Conservation (phyloP, 768 basidiomycete species). For the Phaeolepiota aurea region DNA sequence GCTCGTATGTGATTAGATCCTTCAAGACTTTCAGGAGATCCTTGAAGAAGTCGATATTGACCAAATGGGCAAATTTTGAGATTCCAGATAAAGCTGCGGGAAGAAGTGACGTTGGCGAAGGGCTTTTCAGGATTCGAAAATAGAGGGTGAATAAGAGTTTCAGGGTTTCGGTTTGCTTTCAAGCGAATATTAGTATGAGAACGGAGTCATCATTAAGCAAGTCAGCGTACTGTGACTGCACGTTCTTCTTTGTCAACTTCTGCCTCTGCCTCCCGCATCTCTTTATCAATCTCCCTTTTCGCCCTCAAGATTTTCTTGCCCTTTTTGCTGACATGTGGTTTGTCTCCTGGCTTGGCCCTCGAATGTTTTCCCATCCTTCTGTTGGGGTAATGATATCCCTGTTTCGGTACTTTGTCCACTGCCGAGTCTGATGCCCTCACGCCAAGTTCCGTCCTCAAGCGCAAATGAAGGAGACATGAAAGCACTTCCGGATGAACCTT, state of each 20-base stretch:
- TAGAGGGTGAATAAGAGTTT: constrained; percentile 96
- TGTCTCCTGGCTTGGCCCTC: constrained; percentile 51
- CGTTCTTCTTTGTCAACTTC: constrained; percentile 91
- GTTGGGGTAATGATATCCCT: not conserved
- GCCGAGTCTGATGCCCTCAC: constrained; percentile 70
- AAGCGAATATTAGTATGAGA: constrained; percentile 5
- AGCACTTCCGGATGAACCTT: constrained; percentile 86
- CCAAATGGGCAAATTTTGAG: constrained; percentile 88
- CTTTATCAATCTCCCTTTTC: constrained; percentile 81
- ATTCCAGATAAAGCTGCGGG: constrained; percentile 88
- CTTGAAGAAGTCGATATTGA: constrained; percentile 98
- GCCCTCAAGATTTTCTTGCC: constrained; percentile 80
- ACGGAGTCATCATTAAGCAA: too few relatives aligned
- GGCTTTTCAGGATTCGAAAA: constrained; percentile 90
- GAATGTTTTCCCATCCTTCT: constrained; percentile 21
- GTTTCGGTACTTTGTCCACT: constrained; percentile 36
- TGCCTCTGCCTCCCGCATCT: constrained; percentile 90
- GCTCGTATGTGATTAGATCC: constrained; percentile 50
- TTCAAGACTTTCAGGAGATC: constrained; percentile 87
- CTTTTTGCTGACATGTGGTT: constrained; percentile 88
- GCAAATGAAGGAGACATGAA: constrained; percentile 74
- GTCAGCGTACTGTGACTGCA: constrained; percentile 57
- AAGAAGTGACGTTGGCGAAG: constrained; percentile 68
- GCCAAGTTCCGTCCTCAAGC: constrained; percentile 79
- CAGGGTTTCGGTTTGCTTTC: constrained; percentile 93